phyloP scores from a whole-genome alignment of 441 rosid species.

The Brassica hybrid region DNA sequence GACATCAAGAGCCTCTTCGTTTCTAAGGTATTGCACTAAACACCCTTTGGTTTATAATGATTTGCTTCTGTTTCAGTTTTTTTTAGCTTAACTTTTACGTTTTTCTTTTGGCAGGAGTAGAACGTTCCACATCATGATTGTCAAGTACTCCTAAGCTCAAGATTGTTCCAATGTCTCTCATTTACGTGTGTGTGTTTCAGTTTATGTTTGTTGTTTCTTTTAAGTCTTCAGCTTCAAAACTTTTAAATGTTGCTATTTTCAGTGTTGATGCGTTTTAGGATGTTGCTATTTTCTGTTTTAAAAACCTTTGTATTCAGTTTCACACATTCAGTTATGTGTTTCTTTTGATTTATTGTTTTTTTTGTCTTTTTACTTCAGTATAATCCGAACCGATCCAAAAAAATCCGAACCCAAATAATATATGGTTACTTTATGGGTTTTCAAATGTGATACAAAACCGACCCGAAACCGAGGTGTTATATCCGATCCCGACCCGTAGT shows the following conservation, averaged over 20 bases:
- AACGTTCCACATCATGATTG: not conserved
- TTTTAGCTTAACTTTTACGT: not conserved
- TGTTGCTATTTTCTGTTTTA: not conserved
- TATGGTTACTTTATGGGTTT: not conserved
- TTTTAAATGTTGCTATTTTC: not conserved
- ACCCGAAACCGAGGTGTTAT: not conserved
- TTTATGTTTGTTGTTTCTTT: not conserved
- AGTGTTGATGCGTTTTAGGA: too few relatives aligned
- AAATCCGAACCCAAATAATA: not conserved
- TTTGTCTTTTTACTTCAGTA: not conserved
- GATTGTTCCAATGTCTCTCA: not conserved
- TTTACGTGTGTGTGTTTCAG: not conserved
- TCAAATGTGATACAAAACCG: not conserved
- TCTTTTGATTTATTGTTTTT: not conserved
- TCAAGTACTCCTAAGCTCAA: not conserved
- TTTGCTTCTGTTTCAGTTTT: not conserved
- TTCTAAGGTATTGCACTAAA: not conserved
- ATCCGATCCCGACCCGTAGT: not conserved
- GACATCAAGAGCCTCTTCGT: not conserved
- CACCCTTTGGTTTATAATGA: not conserved
- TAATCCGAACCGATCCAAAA: not conserved
- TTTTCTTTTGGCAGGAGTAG: not conserved
- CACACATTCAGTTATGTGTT: not conserved
- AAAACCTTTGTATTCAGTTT: not conserved
- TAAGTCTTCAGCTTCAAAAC: not conserved